Evolutionary conservation across 2,329 filamentous ascomycete genomes (phyloP), one percentile per base, ranked within the genome.

Genomic region (Lasiodiplodia theobromae): DNA sequence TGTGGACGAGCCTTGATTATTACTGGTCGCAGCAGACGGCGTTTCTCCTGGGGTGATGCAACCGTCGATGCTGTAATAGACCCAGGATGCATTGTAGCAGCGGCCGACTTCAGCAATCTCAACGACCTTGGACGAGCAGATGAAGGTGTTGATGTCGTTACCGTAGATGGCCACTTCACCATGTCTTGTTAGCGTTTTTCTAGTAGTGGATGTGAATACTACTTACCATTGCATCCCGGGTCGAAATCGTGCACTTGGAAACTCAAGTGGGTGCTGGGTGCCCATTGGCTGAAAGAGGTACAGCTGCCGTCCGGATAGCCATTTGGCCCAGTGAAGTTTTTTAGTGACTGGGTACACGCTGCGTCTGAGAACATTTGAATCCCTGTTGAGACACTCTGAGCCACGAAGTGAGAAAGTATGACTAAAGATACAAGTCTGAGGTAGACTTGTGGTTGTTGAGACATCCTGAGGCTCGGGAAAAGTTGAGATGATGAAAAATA

Each of bases 11-110:
- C 49, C 7, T 1, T 52, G 49, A 0, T 11, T 10, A 8, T 21
- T 3, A n/a, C 11, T 28, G 8, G 49, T 3, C 0, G 3, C 49
- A 4, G 49, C 10, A 4, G 49, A 52, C 2, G 49, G 49, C 0
- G 49, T 52, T 16, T 52, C 49, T 2, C 8, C 49, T 2, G 49
- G 49, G 0, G 49, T 3, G 21, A 52, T 83, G 11, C 65, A 67
- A 5, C 51, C 65, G 40, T 67, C 65, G 53, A 67, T 67, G 65
- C 65, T 67, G 28, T 67, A 67, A 38, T 67, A 57, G 3, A 40
- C 25, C 65, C 65, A 67, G 7, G 65, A 57, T 8, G 65, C 18
- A 16, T 67, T 58, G 40, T 67, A 67, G 34, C 65, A 67, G 0
- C 21, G 18, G 6, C n/a, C 57, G 18, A 60, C 23, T 14, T 38